Evolutionary conservation across 2,329 filamentous ascomycete species (phyloP).

Genomic region (Paracoccidioides brasiliensis): DNA sequence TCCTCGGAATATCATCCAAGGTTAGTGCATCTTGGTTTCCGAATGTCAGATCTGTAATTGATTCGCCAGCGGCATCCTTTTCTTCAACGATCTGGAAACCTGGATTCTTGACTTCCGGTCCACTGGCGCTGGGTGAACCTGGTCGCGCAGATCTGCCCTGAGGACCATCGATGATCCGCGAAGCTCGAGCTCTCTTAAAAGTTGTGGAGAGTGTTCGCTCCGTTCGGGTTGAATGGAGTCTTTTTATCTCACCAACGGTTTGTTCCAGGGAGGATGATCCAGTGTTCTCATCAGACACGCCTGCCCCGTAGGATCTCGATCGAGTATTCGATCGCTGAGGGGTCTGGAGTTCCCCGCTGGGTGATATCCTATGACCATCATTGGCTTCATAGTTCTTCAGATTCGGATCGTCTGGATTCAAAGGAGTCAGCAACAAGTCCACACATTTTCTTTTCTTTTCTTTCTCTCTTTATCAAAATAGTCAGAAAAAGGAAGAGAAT

Average conservation of each 20-base stretch:
- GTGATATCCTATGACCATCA: constrained; percentile 46
- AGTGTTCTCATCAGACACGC: constrained; percentile 45
- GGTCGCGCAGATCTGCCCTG: constrained; percentile 55
- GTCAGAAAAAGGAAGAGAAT: not conserved
- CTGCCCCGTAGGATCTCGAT: constrained; percentile 60
- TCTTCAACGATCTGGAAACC: constrained; percentile 73
- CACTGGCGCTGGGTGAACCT: constrained; percentile 45
- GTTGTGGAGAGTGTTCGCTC: constrained; percentile 91
- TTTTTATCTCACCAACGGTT: constrained; percentile 86
- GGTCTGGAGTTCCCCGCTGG: constrained; percentile 37
- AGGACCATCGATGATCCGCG: constrained; percentile 81
- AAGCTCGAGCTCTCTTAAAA: constrained; percentile 78
- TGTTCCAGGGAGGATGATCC: constrained; percentile 78
- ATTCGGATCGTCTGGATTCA: constrained; percentile 51
- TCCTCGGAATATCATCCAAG: constrained; percentile 87
- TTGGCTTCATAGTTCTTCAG: constrained; percentile 52
- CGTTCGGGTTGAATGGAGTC: constrained; percentile 80
- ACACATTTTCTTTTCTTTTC: not conserved
- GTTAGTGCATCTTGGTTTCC: constrained; percentile 84
- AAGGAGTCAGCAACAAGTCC: constrained; percentile 9
- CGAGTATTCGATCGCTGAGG: constrained; percentile 51
- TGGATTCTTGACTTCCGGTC: constrained; percentile 38
- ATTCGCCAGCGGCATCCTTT: constrained; percentile 53
- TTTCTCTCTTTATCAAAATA: too few species aligned
- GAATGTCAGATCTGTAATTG: constrained; percentile 68